Evolutionary conservation across 495 filamentous ascomycete genomes (phyloP).

Genomic region (Sabuloglossum arenarium): DNA sequence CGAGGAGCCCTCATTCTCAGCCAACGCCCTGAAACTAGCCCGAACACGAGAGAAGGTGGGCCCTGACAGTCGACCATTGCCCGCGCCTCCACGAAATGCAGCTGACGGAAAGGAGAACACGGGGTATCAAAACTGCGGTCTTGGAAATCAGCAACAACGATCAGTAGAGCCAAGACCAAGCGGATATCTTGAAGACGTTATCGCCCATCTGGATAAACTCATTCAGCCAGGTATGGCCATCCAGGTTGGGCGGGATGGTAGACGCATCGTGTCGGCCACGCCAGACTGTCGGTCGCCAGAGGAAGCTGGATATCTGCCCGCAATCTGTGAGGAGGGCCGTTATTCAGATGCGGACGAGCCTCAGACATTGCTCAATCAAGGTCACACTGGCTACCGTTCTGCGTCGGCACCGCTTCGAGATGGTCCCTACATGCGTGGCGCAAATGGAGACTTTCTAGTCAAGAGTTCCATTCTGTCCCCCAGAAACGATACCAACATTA

Average conservation of each 20-base stretch:
- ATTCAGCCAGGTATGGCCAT: slow-evolving; percentile 26
- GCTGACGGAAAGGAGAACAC: not conserved
- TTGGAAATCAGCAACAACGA: not conserved
- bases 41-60: not conserved
- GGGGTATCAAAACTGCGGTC: not conserved
- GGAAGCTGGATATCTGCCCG: slow-evolving; percentile 12
- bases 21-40: not conserved
- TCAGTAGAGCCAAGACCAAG: not conserved
- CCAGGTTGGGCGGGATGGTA: slow-evolving; percentile 14
- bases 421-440: not conserved
- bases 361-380: not conserved
- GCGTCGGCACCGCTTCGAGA: slow-evolving; percentile 16
- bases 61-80: not conserved
- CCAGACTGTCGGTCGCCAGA: slow-evolving; percentile 7
- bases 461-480: not conserved
- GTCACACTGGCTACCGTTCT: slow-evolving; percentile 13
- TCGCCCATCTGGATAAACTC: slow-evolving; percentile 39
- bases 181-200: slow-evolving; percentile 32
- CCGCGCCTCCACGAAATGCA: not conserved
- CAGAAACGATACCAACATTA: slow-evolving; percentile 13
- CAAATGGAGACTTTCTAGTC: not conserved
- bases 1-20: not conserved
- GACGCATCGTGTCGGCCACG: slow-evolving; percentile 35
- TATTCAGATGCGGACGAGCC: slow-evolving; percentile 9
- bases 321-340: slow-evolving; percentile 19